Evolutionary conservation across 805 yeast species (phyloP), one percentile per base, ranked within the genome.

Genomic region (Kodamaea neixiangensis): DNA sequence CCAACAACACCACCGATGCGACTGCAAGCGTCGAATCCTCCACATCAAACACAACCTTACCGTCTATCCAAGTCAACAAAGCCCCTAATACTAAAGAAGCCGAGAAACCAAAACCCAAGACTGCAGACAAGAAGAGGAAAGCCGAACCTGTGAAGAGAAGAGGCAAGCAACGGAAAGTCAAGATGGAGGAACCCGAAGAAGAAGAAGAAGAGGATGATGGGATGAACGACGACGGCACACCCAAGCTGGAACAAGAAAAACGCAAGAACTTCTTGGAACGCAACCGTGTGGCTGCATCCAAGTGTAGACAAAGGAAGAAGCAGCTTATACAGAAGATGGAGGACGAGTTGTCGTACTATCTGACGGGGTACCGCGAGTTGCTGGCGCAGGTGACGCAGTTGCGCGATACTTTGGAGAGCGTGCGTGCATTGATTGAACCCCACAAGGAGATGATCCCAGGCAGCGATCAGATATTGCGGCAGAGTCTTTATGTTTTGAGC

Each of bases 231-330:
- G 50, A 38, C 15, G 46, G 51, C 10, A 33, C 44, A 34, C 51
- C 41, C 22, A 15, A 21, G 34, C 52, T 63, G 10, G 71, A 70
- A 43, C 72, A 62, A 22, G 72, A 69, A 11, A 90, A 88, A 62
- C 80, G 92, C 55, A 83, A 78, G 64, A 85, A 76, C 63, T 93
- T 82, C 61, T 69, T 94, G 56, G 99, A 94, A 65, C 78, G 98
- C 55, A 94, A 94, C 67, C 78, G 99, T 51, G 82, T 94, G 7
- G 99, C 99, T 0, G 99, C 99, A 0, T 83, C 94, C 19, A 92
- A 91, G 65, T 94, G 98, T 74, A 81, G 99, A 53, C 96, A 89
- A 68, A 81, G 97, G 51, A 94, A 94, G 76, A 94, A 94, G 73
- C 90, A 89, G 64, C 86, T 87, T 76, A 80, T 91, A 31, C 84